Evolutionary conservation across 1,284 basidiomycete species (phyloP), one percentile per base, ranked within the genome.

Genomic region (Pascua guehoae): DNA sequence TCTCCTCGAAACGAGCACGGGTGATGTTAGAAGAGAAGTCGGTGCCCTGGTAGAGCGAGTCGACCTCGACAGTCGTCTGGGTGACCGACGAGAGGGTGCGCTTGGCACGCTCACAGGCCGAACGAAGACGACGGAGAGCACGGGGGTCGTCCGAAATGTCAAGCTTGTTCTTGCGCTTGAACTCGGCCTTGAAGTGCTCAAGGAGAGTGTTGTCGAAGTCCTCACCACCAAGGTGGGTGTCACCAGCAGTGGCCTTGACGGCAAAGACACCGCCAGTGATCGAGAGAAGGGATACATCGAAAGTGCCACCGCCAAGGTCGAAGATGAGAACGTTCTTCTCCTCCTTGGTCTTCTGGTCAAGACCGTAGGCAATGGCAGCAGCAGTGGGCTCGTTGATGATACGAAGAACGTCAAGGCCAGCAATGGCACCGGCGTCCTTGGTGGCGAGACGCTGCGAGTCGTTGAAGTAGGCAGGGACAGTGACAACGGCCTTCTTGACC

Each of bases 331-430:
- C 94, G 74, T 92, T 90, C 48, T 89, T 88, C 80, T 98, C 94
- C 63, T 89, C 87, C 57, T 84, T 85, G 77, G 90, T 89, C 65
- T 79, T 79, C 84, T 96, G 93, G 86, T 97, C 95, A 53, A 98
- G 88, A 82, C 95, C 95, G 79, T 98, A 98, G 66, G 95, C 94
- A 49, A 82, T 82, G 61, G 95, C 95, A 63, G 95, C 94, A 51
- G 95, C 94, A 51, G 95, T 98, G 53, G 95, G 95, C 80, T 98
- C 95, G 81, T 98, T 98, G 81, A 98, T 94, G 78, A 98, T 97
- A 81, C 94, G 91, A 70, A 97, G 88, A 60, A 98, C 91, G 65
- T 88, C 86, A 53, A 98, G 88, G 78, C 95, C 94, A 51, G 95
- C 92, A 69, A 98, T 98, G 42, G 88, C 90, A 70, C 95, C 95